Evolutionary conservation across 148 eudicot species (phyloP), one percentile per base, ranked within the genome.

Genomic region (Camellia granthamiana): DNA sequence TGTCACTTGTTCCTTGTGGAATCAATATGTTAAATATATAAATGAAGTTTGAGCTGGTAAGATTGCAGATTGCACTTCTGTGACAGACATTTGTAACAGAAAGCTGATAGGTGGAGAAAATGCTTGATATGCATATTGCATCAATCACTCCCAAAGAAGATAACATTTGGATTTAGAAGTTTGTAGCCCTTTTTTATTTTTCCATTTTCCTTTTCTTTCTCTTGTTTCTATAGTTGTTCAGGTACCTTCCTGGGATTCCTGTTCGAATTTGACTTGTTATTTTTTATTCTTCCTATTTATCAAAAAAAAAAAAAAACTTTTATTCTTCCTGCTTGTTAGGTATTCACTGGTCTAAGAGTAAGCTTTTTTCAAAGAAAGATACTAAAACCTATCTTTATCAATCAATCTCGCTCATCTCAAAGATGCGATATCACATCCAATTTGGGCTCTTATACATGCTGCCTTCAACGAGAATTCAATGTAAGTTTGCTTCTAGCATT

Each of bases 271-370:
- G 7, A 4, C 49, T 42, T 7, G 14, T 11, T 43, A 30, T 30
- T 1, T 30, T 30, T 30, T 30, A 30, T 30, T 30, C 38, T 30
- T 30, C 38, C 38, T 30, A 30, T 30, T 30, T 30, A 30, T 30
- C 38, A 30, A 30, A 30, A 30, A 30, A 30, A 23, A n/a, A 23
- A 30, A 30, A 30, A 30, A 30, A 30, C n/a, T 5, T 44, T 69
- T 69, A 69, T 69, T 43, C 51, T 69, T 69, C 72, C 52, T 43
- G 54, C 52, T 69, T 69, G 6, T 69, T 69, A 69, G 72, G 51
- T 44, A 16, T 4, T 30, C 18, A 66, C 15, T 38, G 15, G 72
- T 69, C 18, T 8, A 16, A 21, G 43, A 38, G 51, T 12, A 38
- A 15, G 51, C 10, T 43, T 44, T 67, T n/a, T 67, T 67, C 15